Evolutionary conservation across 2,329 filamentous ascomycete genomes (phyloP), one percentile per base, ranked within the genome.

Genomic region (Nothopassalora personata): DNA sequence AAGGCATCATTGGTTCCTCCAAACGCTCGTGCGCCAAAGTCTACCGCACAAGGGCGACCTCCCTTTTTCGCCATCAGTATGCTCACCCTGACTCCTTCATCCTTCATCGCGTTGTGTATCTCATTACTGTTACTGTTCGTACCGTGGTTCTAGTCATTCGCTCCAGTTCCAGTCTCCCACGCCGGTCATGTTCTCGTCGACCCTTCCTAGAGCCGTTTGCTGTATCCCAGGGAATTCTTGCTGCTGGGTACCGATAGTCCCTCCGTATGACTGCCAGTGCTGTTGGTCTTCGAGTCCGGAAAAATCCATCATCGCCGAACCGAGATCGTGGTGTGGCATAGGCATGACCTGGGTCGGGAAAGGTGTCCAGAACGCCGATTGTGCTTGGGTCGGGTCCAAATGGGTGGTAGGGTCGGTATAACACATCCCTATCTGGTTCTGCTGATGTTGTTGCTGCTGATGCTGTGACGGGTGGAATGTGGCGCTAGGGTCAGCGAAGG

Each of bases 341-440:
- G 76, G 75, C 7, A 74, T 72, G 53, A 70, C 73, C 56, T 77
- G 69, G 2, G 72, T 72, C 1, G 72, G 71, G 11, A 77, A 74
- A 0, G 76, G 76, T 11, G 73, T 74, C 76, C 73, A 75, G 60
- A 72, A 73, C 1, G 64, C 57, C 11, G 64, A 60, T 57, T 70
- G 67, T 7, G 55, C 58, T 46, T 66, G 61, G 9, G 39, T 47
- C 4, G 59, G 53, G 48, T 70, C 66, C 19, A 68, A 36, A 27
- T 62, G 64, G 2, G 61, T 62, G 7, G 59, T 57, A 10, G 63
- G 63, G 33, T 70, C 66, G 57, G 56, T 66, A 57, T 63, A 67
- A 46, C 67, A 60, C 43, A 69, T 70, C 54, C 71, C 51, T 56
- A 67, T 71, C 36, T 64, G 57, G 13, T 63, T 46, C 53, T 63